Conservation (phyloP, 2,329 filamentous ascomycete species). For the Diaporthe sp. region DNA sequence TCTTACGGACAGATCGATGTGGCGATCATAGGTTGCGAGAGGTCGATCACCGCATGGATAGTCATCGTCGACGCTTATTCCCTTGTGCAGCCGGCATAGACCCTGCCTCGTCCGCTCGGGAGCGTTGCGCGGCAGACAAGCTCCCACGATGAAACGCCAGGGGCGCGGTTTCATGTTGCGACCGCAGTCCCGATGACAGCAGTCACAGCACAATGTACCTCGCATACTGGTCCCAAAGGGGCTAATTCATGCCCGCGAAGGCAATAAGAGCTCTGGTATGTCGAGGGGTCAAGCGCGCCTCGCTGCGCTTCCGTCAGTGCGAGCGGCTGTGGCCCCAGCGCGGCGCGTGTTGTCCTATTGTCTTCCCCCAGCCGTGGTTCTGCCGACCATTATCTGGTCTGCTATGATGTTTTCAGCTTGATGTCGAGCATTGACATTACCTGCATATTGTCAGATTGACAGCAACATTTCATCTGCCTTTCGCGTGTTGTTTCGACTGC, state of each 20-base stretch:
- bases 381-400: conserved; percentile 8
- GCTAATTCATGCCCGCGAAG: not conserved
- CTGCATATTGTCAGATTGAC: not conserved
- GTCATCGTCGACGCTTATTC: not conserved
- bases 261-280: not conserved
- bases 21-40: conserved; percentile 11
- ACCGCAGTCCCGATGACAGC: not conserved
- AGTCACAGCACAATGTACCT: not conserved
- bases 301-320: conserved; percentile 8
- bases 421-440: not conserved
- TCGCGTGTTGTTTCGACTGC: not conserved
- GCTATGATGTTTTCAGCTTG: not conserved
- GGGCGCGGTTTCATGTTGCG: conserved; percentile 11
- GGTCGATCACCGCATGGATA: conserved; percentile 11
- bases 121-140: conserved; percentile 1
- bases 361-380: not conserved
- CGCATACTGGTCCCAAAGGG: not conserved
- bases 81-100: not conserved
- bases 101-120: not conserved
- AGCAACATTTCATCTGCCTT: not conserved
- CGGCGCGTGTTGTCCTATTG: not conserved
- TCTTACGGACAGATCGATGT: not conserved
- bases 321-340: not conserved
- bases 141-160: conserved; percentile 15
- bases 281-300: not conserved